phyloP scores from a whole-genome alignment of 2,329 filamentous ascomycete species.

The Penicillium brasilianum region DNA sequence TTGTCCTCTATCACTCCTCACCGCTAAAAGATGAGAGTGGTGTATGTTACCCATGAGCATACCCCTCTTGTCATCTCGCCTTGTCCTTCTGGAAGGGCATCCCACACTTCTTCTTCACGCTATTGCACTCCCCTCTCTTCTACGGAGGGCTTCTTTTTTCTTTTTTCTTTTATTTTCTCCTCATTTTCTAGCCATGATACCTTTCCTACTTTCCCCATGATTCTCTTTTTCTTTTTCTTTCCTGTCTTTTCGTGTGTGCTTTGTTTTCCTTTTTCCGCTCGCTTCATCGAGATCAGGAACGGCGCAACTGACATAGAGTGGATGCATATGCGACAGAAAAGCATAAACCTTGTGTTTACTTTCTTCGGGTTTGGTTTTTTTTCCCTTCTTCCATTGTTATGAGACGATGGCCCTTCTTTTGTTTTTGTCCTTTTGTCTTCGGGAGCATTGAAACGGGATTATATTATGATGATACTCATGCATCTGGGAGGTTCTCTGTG shows the following conservation, averaged over 20 bases:
- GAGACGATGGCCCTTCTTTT: slow-evolving; percentile 10
- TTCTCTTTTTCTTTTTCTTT: slow-evolving; percentile 4
- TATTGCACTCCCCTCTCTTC: slow-evolving; percentile 6
- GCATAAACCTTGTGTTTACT: slow-evolving; percentile 33
- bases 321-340: slow-evolving; percentile 41
- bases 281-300: slow-evolving; percentile 28
- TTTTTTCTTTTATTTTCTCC: slow-evolving; percentile 3
- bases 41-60: background rate
- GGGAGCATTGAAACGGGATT: slow-evolving; percentile 36
- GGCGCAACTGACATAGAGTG: slow-evolving; percentile 45
- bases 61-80: slow-evolving; percentile 4
- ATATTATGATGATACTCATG: slow-evolving; percentile 39
- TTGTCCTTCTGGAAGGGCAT: slow-evolving; percentile 27
- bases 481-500: slow-evolving; percentile 43
- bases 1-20: slow-evolving; percentile 13
- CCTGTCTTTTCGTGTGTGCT: slow-evolving; percentile 14
- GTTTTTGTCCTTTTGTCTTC: slow-evolving; percentile 26
- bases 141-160: slow-evolving; percentile 11
- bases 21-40: slow-evolving; percentile 10
- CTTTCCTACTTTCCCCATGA: slow-evolving; percentile 17
- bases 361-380: slow-evolving; percentile 1
- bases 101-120: slow-evolving; percentile 10
- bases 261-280: slow-evolving; percentile 18
- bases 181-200: slow-evolving; percentile 29
- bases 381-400: slow-evolving; percentile 22